A percentile compares a stretch with the other conserved stretches of the same genome.
Evolutionary conservation across 78 protist species (phyloP).

Genomic region (Mantamonas sphyraenae): DNA sequence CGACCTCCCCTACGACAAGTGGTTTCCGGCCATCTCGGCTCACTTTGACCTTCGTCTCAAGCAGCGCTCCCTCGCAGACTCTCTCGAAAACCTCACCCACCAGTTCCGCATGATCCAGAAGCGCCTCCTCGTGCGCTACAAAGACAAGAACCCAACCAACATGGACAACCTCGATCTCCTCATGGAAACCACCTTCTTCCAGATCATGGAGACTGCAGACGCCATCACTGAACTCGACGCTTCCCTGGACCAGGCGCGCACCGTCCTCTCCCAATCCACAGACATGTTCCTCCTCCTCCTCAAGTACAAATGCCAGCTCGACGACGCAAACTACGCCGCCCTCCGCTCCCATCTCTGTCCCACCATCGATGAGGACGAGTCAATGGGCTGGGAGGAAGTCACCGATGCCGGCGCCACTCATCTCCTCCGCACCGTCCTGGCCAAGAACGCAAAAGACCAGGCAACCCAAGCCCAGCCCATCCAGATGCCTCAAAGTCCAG

Average conservation of each 20-base stretch:
- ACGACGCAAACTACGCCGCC: background rate
- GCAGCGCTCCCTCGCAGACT: no score
- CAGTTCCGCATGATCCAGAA: conserved; percentile 36
- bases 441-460: conserved; percentile 2
- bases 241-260: background rate
- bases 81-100: no score
- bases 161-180: background rate
- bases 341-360: background rate
- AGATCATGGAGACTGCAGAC: background rate
- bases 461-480: background rate
- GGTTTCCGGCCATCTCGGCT: no score
- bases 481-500: background rate
- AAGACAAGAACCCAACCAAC: background rate
- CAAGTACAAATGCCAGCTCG: background rate
- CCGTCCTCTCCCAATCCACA: background rate
- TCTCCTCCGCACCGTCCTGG: conserved; percentile 4
- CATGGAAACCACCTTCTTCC: background rate
- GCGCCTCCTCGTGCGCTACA: conserved; percentile 8
- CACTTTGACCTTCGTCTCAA: no score
- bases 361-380: background rate
- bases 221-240: background rate
- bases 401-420: conserved; percentile 2
- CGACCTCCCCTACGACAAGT: no score
- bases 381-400: conserved; percentile 29
- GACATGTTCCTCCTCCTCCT: background rate